Conservation (phyloP, 805 yeast genomes). For the Helenozyma rhizophorensis region DNA sequence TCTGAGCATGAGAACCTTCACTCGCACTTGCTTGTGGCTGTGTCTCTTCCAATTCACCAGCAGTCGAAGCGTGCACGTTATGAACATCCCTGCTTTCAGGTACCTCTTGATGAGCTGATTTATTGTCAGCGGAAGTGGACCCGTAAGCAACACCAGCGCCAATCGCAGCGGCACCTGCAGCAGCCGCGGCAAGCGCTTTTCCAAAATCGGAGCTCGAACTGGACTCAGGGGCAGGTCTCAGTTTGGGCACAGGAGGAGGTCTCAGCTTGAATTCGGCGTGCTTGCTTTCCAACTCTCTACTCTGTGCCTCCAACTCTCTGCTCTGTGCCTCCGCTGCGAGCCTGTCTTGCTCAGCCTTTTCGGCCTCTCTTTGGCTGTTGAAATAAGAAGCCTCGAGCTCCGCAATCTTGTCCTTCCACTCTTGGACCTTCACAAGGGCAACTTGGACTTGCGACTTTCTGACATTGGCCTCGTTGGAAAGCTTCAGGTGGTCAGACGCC, state of each 20-base stretch:
- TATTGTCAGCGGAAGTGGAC: too few species aligned
- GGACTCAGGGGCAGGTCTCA: too few species aligned
- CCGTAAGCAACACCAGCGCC: neutral
- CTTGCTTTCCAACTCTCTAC: neutral
- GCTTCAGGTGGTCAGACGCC: slow-evolving; percentile 53
- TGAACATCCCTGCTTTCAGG: too few species aligned
- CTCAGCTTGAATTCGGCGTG: neutral
- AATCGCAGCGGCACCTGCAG: slow-evolving; percentile 3
- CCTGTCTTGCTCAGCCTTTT: slow-evolving; percentile 11
- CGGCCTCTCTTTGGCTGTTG: slow-evolving; percentile 21
- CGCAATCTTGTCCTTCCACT: slow-evolving; percentile 25
- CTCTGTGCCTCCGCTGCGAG: slow-evolving; percentile 9
- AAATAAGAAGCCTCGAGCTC: slow-evolving; percentile 23
- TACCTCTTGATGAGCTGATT: too few species aligned
- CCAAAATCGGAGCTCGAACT: too few species aligned
- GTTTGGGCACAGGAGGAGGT: neutral
- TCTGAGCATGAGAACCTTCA: too few species aligned
- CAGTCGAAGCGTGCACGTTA: too few species aligned
- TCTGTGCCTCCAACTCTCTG: slow-evolving; percentile 6
- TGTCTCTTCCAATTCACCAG: too few species aligned
- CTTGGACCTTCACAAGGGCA: slow-evolving; percentile 46
- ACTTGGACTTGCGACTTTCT: slow-evolving; percentile 67
- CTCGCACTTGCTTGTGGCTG: too few species aligned
- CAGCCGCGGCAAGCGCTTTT: slow-evolving; percentile 1
- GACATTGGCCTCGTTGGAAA: slow-evolving; percentile 60